Conservation (phyloP, 2,329 filamentous ascomycete species). For the Fusarium nisikadoi region DNA sequence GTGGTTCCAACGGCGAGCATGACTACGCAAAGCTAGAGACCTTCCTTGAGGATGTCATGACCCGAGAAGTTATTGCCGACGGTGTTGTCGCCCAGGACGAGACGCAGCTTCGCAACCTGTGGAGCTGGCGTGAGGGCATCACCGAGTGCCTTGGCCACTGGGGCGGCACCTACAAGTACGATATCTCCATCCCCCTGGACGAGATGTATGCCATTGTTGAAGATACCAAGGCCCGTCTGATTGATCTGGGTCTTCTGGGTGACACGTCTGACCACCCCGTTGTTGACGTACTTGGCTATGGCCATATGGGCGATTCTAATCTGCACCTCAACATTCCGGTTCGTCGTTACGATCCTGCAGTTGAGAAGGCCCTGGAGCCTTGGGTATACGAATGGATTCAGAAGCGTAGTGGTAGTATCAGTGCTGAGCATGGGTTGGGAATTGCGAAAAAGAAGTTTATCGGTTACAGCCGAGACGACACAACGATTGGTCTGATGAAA, state of each 20-base stretch:
- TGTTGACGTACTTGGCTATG: constrained; percentile 92
- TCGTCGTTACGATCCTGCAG: constrained; percentile 83
- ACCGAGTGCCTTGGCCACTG: constrained; percentile 89
- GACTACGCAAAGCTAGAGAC: constrained; percentile 90
- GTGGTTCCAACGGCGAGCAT: constrained; percentile 92
- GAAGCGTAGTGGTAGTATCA: constrained; percentile 89
- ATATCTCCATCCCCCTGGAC: constrained; percentile 89
- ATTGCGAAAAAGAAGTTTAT: constrained; percentile 96
- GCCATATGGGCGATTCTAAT: constrained; percentile 98
- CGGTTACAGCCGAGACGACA: constrained; percentile 89
- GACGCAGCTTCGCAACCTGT: constrained; percentile 85
- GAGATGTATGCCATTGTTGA: constrained; percentile 92
- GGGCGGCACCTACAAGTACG: constrained; percentile 98
- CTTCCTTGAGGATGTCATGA: constrained; percentile 94
- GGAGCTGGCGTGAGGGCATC: constrained; percentile 94
- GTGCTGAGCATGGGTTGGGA: constrained; percentile 93
- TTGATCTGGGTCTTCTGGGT: constrained; percentile 79
- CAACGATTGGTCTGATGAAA: constrained; percentile 91
- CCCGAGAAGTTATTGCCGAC: constrained; percentile 84
- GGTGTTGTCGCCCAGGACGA: constrained; percentile 94
- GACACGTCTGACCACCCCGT: constrained; percentile 81
- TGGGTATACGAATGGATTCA: constrained; percentile 98
- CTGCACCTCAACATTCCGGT: constrained; percentile 92
- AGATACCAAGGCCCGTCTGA: constrained; percentile 79
- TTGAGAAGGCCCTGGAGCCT: constrained; percentile 89